phyloP scores from a whole-genome alignment of 164 flowering plant genomes.

The grape (Vitis vinifera) region DNA sequence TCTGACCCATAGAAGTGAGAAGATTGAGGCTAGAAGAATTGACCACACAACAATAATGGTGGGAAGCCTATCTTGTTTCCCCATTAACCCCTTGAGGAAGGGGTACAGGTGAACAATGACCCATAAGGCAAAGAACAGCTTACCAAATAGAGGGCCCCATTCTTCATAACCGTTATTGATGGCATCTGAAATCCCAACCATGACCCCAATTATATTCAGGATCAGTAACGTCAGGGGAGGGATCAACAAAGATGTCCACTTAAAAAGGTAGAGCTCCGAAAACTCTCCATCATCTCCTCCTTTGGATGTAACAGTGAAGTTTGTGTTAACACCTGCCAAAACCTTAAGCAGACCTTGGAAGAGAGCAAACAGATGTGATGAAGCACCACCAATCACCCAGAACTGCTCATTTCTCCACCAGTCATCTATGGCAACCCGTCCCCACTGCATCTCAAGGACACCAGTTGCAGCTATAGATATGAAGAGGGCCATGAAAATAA shows the following conservation, averaged over 20 bases:
- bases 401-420: slow-evolving; percentile 94
- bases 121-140: slow-evolving; percentile 73
- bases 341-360: slow-evolving; percentile 82
- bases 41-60: slow-evolving; percentile 76
- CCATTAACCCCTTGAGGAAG: slow-evolving; percentile 76
- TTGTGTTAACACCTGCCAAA: slow-evolving; percentile 71
- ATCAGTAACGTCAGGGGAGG: slow-evolving; percentile 66
- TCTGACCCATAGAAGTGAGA: slow-evolving; percentile 72
- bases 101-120: slow-evolving; percentile 83
- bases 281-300: slow-evolving; percentile 74
- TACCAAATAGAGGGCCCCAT: slow-evolving; percentile 81
- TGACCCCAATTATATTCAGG: slow-evolving; percentile 65
- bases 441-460: slow-evolving; percentile 81
- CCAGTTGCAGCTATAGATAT: slow-evolving; percentile 67
- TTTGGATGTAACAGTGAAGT: slow-evolving; percentile 83
- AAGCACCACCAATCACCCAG: slow-evolving; percentile 85
- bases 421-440: slow-evolving; percentile 67
- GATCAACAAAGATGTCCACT: slow-evolving; percentile 72
- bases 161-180: slow-evolving; percentile 71
- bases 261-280: slow-evolving; percentile 71
- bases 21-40: slow-evolving; percentile 65
- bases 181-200: slow-evolving; percentile 65
- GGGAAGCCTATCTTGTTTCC: slow-evolving; percentile 63
- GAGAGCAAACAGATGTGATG: slow-evolving; percentile 74
- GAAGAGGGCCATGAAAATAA: slow-evolving; percentile 71